Conservation (phyloP, 805 yeast genomes). For the Wickerhamia fluorescens region DNA sequence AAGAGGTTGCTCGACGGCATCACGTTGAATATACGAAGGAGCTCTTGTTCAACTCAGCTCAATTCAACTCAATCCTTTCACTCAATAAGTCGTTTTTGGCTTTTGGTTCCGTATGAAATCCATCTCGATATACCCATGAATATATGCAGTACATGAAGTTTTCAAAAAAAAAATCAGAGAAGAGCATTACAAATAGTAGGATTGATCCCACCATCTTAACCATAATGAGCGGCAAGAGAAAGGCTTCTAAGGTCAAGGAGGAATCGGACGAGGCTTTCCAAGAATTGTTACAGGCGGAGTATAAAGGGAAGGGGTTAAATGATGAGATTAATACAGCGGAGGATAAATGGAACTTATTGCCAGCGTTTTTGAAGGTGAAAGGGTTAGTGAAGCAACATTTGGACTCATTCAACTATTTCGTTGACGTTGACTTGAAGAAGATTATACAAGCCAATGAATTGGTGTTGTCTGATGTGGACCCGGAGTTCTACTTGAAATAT, state of each 20-base stretch:
- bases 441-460: slow-evolving; percentile 86
- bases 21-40: no score
- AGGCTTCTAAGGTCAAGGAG: no score
- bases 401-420: slow-evolving; percentile 96
- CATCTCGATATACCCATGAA: slow-evolving; percentile 1
- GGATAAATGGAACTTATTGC: slow-evolving; percentile 94
- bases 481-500: slow-evolving; percentile 90
- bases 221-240: no score
- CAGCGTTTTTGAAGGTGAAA: slow-evolving; percentile 92
- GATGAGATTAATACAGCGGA: slow-evolving; percentile 88
- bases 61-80: no score
- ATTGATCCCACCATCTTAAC: not conserved
- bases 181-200: slow-evolving; percentile 2
- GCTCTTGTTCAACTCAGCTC: no score
- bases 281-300: slow-evolving; percentile 71
- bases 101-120: no score
- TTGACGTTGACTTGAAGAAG: slow-evolving; percentile 86
- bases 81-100: no score
- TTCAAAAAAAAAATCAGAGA: slow-evolving; percentile 3
- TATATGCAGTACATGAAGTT: slow-evolving; percentile 1
- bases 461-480: slow-evolving; percentile 91
- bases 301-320: slow-evolving; percentile 77
- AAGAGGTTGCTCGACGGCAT: slow-evolving; percentile 28
- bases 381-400: slow-evolving; percentile 96
- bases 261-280: slow-evolving; percentile 56